A percentile compares a stretch with the other conserved stretches of the same genome.
Conservation (phyloP, 2,329 filamentous ascomycete species). For the Aspergillus brunneoviolaceus region DNA sequence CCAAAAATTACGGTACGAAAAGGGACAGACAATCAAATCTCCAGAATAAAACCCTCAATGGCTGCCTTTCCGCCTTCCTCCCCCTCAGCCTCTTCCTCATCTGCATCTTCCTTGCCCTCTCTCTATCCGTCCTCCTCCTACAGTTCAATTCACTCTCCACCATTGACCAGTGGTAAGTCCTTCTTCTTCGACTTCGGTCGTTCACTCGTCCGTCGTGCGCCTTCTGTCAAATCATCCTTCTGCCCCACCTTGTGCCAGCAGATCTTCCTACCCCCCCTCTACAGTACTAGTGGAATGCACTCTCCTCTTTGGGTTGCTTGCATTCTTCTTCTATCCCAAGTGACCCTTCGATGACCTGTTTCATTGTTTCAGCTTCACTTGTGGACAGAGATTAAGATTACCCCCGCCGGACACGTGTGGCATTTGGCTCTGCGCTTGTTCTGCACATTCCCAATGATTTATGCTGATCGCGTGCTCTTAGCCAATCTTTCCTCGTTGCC, state of each 20-base stretch:
- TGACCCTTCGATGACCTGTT: slow-evolving; percentile 8
- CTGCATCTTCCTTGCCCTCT: slow-evolving; percentile 26
- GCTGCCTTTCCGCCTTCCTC: slow-evolving; percentile 18
- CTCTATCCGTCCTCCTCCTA: slow-evolving; percentile 32
- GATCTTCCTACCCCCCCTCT: background rate
- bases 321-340: slow-evolving; percentile 3
- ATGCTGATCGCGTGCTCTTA: slow-evolving; percentile 29
- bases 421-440: slow-evolving; percentile 21
- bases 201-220: background rate
- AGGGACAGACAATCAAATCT: slow-evolving; percentile 2
- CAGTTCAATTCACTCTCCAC: slow-evolving; percentile 26
- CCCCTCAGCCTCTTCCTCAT: slow-evolving; percentile 20
- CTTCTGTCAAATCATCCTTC: background rate
- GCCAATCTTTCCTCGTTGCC: slow-evolving; percentile 25
- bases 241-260: slow-evolving; percentile 3
- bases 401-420: slow-evolving; percentile 32
- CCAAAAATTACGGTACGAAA: slow-evolving; percentile 1
- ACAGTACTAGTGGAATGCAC: background rate
- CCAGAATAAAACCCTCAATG: slow-evolving; percentile 12
- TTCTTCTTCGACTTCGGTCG: background rate
- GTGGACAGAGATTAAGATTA: slow-evolving; percentile 10
- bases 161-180: slow-evolving; percentile 20
- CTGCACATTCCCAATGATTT: slow-evolving; percentile 19
- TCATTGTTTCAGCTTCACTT: slow-evolving; percentile 9
- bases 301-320: slow-evolving; percentile 2